A percentile compares a stretch with the other conserved stretches of the same genome.
Conservation (phyloP, 225 moss, liverwort and hornwort species). For the Ulota crispa region DNA sequence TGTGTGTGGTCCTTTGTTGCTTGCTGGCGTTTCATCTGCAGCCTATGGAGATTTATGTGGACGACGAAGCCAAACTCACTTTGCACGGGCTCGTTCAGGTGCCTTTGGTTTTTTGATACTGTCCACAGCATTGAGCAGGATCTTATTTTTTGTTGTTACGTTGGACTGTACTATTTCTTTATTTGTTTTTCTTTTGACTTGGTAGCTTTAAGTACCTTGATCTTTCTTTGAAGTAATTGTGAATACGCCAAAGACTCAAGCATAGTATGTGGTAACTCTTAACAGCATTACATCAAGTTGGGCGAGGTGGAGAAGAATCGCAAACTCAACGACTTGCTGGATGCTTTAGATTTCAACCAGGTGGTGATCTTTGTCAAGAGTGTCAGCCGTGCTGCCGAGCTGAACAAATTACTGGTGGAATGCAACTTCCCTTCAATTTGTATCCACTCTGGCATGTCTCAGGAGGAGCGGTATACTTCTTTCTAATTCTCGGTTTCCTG, state of each 20-base stretch:
- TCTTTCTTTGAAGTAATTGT: not conserved
- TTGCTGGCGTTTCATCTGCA: conserved; percentile 80
- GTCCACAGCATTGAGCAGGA: not conserved
- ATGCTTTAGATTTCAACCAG: conserved; percentile 97
- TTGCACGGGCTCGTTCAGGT: conserved; percentile 97
- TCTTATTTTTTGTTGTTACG: too few relatives aligned
- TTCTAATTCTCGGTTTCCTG: not conserved
- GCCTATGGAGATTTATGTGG: conserved; percentile 99
- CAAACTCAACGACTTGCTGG: conserved; percentile 93
- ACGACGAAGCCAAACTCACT: conserved; percentile 97
- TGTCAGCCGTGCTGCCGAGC: conserved; percentile 88
- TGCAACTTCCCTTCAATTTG: conserved; percentile 99
- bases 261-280: not conserved
- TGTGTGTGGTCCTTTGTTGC: conserved; percentile 73
- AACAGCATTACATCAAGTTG: conserved; percentile 96
- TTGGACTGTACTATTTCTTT: too few relatives aligned
- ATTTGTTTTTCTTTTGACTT: too few relatives aligned
- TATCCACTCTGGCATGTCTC: conserved; percentile 97
- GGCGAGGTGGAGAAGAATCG: conserved; percentile 98
- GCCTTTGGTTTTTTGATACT: rapidly evolving
- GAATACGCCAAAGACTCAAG: not conserved
- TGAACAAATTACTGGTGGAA: conserved; percentile 92
- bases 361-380: conserved; percentile 99
- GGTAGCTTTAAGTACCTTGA: not conserved
- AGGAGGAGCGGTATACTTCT: conserved; percentile 74